A percentile compares a stretch with the other conserved stretches of the same genome.
Evolutionary conservation across 2,329 filamentous ascomycete species (phyloP).

Genomic region (Pseudogymnoascus sp.): DNA sequence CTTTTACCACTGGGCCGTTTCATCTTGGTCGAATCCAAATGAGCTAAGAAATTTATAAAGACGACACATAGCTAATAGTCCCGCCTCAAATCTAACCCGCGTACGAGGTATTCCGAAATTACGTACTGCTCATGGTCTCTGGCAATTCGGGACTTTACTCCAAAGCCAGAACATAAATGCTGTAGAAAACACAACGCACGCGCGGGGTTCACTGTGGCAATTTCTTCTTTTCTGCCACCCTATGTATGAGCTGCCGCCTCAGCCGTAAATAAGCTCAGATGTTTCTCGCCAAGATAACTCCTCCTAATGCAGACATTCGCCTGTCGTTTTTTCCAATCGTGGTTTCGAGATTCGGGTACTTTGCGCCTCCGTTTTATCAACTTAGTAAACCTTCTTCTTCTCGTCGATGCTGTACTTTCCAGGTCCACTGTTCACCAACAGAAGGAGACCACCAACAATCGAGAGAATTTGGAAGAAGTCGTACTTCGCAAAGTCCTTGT

Average conservation of each 20-base stretch:
- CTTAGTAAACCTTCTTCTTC: conserved; percentile 99
- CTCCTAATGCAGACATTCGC: conserved; percentile 22
- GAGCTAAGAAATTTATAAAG: conserved; percentile 3
- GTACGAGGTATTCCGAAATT: conserved; percentile 5
- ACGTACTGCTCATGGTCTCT: not conserved
- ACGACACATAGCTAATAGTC: conserved; percentile 3
- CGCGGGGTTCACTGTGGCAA: not conserved
- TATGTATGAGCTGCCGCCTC: conserved; percentile 4
- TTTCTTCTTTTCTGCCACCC: not conserved
- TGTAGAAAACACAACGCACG: not conserved
- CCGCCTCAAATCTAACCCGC: not conserved
- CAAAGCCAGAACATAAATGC: not conserved
- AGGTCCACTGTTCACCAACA: conserved; percentile 96
- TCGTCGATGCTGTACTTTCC: conserved; percentile 97
- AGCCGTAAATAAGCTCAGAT: conserved; percentile 5
- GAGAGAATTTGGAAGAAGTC: conserved; percentile 99
- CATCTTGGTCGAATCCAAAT: not conserved
- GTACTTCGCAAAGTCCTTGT: conserved; percentile 99
- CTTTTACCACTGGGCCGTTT: not conserved
- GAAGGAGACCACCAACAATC: conserved; percentile 90
- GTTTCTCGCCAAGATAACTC: conserved; percentile 19
- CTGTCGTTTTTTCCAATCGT: conserved; percentile 15
- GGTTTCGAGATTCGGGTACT: conserved; percentile 10
- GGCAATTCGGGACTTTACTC: not conserved
- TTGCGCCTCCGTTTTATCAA: not conserved